Base-by-base conservation (phyloP, 2,329 filamentous ascomycete genomes). In the Drechslerella dactyloides region DNA sequence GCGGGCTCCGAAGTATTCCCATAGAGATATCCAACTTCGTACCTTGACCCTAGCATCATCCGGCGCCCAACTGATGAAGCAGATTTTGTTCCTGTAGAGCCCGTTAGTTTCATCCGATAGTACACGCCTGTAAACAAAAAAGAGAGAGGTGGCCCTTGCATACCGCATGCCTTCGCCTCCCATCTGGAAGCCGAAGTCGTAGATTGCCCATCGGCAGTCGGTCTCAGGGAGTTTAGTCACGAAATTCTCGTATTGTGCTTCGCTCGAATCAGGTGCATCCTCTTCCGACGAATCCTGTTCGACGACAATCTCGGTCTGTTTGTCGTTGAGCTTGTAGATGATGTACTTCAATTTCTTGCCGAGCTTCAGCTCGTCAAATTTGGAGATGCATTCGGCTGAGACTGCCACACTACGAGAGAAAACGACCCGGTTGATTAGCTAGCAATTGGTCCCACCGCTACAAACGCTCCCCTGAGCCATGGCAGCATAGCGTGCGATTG, bases 301-400 rank as follows among this genome's bases (percentile, higher is more conserved):
- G 77, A 94, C 86, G 69, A 90, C 87, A 79, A 94, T 91, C 82
- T 91, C 82, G 82, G 89, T 91, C 85, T 87, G 87, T 84, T 92
- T 85, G 81, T 93, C 89, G 75, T 87, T 89, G 80, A 94, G 87
- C 85, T 92, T 91, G 88, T 86, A 93, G 84, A 94, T 87, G 83
- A 94, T 89, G 85, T 86, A 96, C 83, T 91, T 93, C 77, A 80
- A 78, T 83, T 86, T 87, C 82, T 92, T 92, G 82, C 82, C 84
- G 77, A 92, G 87, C 86, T 93, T 93, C 76, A 93, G 85, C 77
- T 93, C 88, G 81, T 93, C 91, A 85, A 89, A 93, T 75, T 80
- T 80, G 66, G 78, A 78, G 77, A 85, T 40, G 54, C 75, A 76
- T 1, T 76, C 70, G 80, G 80, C 79, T 87, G 35, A 13, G 40